Evolutionary conservation across 768 basidiomycete species (phyloP).

Genomic region (Phylloporus arenicola): DNA sequence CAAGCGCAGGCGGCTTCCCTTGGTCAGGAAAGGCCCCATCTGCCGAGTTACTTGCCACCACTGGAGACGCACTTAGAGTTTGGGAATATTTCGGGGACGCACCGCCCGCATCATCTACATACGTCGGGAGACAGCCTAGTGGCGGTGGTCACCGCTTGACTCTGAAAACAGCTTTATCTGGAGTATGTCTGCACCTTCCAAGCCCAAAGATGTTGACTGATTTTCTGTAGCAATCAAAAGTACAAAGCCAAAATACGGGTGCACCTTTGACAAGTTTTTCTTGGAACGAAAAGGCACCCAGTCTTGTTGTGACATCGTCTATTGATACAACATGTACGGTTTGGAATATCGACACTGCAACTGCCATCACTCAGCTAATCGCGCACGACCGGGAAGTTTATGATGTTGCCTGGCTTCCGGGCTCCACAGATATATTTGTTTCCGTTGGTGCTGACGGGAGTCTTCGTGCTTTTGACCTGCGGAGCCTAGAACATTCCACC

Average conservation of each 20-base stretch:
- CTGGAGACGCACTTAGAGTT: constrained; percentile 86
- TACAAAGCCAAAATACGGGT: constrained; percentile 73
- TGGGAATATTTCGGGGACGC: constrained; percentile 83
- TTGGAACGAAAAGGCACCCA: constrained; percentile 92
- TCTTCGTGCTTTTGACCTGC: constrained; percentile 92
- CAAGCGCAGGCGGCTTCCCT: constrained; percentile 51
- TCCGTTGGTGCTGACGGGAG: constrained; percentile 98
- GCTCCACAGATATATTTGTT: constrained; percentile 94
- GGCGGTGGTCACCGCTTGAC: constrained; percentile 58
- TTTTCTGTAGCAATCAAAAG: constrained; percentile 71
- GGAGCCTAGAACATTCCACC: constrained; percentile 95
- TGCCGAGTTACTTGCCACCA: constrained; percentile 87
- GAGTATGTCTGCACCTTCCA: constrained; percentile 46
- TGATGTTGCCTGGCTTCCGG: constrained; percentile 97
- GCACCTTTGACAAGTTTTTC: constrained; percentile 96
- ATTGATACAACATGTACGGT: constrained; percentile 99
- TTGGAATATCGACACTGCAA: constrained; percentile 94
- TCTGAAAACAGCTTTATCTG: constrained; percentile 74
- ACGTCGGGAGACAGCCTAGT: constrained; percentile 62
- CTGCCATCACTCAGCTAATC: constrained; percentile 94
- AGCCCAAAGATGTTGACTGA: constrained; percentile 6
- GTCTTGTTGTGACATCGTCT: constrained; percentile 91
- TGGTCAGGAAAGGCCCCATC: constrained; percentile 65
- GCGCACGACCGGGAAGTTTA: constrained; percentile 96
- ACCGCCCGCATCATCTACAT: constrained; percentile 50